Evolutionary conservation across 768 basidiomycete genomes (phyloP).

Genomic region (Sporobolomyces phaffii): DNA sequence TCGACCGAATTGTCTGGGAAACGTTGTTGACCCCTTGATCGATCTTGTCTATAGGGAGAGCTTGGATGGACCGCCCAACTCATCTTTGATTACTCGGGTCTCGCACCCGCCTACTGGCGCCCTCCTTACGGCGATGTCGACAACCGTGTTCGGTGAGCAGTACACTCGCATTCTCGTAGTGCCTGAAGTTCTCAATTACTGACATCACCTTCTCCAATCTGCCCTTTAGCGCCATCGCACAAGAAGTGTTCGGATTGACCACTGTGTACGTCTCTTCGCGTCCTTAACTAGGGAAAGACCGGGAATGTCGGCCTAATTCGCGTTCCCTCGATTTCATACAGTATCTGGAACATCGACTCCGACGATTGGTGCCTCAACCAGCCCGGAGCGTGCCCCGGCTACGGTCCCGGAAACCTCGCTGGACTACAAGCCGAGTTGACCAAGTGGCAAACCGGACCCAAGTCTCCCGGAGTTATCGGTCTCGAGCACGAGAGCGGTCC

Average conservation of each 20-base stretch:
- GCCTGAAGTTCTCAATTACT: too few species aligned
- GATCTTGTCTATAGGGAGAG: slow-evolving; percentile 53
- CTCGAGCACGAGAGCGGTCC: slow-evolving; percentile 76
- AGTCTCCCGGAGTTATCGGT: slow-evolving; percentile 59
- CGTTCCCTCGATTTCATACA: too few species aligned
- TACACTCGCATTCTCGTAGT: neutral
- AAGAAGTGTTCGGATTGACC: slow-evolving; percentile 70
- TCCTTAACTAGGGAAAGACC: too few species aligned
- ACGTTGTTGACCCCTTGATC: too few species aligned
- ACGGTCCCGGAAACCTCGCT: neutral
- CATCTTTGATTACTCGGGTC: slow-evolving; percentile 74
- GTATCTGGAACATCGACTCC: slow-evolving; percentile 76
- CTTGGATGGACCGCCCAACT: slow-evolving; percentile 75
- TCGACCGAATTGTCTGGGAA: too few species aligned
- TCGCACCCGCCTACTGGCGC: slow-evolving; percentile 69
- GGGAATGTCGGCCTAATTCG: too few species aligned
- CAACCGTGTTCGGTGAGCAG: slow-evolving; percentile 57
- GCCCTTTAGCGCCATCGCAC: slow-evolving; percentile 60
- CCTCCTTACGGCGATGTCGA: slow-evolving; percentile 73
- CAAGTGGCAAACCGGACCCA: neutral
- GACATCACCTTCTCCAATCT: too few species aligned
- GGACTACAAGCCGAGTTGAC: slow-evolving; percentile 16
- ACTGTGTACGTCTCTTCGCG: slow-evolving; percentile 54
- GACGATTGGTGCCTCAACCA: slow-evolving; percentile 28
- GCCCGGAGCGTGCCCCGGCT: neutral